Evolutionary conservation across 306 rosid species (phyloP).

Genomic region (Vicia villosa): DNA sequence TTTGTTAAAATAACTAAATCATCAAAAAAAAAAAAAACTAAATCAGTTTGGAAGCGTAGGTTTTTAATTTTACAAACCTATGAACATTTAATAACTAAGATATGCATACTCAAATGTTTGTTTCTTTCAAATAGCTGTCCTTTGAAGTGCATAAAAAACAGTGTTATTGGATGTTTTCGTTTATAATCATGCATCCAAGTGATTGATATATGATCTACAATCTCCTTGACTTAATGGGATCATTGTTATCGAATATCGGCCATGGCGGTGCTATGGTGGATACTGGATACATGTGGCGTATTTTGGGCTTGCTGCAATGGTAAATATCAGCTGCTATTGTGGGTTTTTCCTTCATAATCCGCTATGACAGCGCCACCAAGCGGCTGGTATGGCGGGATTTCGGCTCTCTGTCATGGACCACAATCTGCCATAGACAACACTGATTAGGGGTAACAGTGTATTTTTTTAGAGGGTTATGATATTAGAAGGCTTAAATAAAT

Average conservation of each 20-base stretch:
- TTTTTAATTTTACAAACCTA: neutral
- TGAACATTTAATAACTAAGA: neutral
- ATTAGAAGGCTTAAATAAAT: neutral
- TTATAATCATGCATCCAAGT: neutral
- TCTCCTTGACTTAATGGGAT: neutral
- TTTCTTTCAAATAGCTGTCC: neutral
- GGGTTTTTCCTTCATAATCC: too few relatives aligned
- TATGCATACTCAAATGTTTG: neutral
- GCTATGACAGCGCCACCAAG: too few relatives aligned
- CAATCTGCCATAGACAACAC: too few relatives aligned
- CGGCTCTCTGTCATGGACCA: too few relatives aligned
- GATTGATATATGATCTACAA: neutral
- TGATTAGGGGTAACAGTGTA: too few relatives aligned
- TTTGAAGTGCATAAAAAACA: neutral
- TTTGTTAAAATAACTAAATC: conserved; percentile 7
- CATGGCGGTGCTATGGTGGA: too few relatives aligned
- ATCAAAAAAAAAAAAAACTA: neutral
- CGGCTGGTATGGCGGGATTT: too few relatives aligned
- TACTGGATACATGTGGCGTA: too few relatives aligned
- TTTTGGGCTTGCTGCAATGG: too few relatives aligned
- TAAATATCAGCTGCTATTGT: too few relatives aligned
- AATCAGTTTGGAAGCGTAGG: neutral
- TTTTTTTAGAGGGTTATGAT: conserved; percentile 3
- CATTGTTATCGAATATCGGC: too few relatives aligned
- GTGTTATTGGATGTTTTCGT: conserved; percentile 3